phyloP scores from a whole-genome alignment of 352 stramenopile genomes.

The Globisporangium okanoganense region DNA sequence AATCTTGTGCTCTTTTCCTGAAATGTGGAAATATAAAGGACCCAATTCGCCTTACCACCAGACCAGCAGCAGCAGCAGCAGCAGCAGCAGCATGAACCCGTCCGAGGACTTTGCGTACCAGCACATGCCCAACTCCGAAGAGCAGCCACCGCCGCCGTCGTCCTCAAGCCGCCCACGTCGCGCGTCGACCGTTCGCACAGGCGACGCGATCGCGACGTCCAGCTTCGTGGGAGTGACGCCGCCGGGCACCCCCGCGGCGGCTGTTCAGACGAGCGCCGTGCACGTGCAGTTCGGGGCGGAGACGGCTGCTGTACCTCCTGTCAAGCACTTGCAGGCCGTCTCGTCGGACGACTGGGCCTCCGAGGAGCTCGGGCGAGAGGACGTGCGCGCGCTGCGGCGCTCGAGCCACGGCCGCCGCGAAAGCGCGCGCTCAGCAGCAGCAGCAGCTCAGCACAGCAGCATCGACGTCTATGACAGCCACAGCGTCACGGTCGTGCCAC shows the following conservation, averaged over 20 bases:
- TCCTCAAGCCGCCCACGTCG: not conserved
- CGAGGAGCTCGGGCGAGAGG: slow-evolving; percentile 5
- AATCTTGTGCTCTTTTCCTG: no score
- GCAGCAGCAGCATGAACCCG: not conserved
- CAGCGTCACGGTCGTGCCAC: not conserved
- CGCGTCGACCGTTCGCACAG: not conserved
- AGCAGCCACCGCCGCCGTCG: no score
- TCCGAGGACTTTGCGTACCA: slow-evolving; percentile 12
- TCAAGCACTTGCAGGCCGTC: slow-evolving; percentile 5
- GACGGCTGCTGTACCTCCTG: not conserved
- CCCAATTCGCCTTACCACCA: not conserved
- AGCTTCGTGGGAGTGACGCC: slow-evolving; percentile 15
- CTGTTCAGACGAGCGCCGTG: not conserved
- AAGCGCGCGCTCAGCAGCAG: not conserved
- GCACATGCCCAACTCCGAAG: slow-evolving; percentile 6
- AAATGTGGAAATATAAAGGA: no score
- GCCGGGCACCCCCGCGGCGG: not conserved
- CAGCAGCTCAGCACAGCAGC: not conserved
- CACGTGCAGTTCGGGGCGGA: slow-evolving; percentile 1
- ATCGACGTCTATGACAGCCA: slow-evolving; percentile 7
- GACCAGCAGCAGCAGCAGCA: not conserved
- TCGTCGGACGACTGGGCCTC: slow-evolving; percentile 15
- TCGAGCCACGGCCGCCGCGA: not conserved
- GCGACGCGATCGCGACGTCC: not conserved
- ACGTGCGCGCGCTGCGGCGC: slow-evolving; percentile 2